A percentile compares a stretch with the other conserved stretches of the same genome.
Evolutionary conservation across 306 rosid species (phyloP).

Genomic region (Castanospermum australe): DNA sequence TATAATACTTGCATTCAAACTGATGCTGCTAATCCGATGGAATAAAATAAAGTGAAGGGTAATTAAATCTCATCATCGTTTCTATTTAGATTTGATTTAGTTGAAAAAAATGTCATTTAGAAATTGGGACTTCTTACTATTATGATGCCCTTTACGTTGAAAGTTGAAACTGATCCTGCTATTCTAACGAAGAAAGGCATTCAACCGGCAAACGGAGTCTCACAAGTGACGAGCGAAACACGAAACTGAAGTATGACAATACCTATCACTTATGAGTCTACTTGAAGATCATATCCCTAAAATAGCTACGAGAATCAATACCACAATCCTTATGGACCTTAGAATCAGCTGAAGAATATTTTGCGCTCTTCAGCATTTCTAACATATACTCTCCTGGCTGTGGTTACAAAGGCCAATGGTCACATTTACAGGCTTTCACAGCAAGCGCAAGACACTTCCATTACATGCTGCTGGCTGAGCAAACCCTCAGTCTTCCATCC

Average conservation of each 20-base stretch:
- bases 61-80: too few species aligned
- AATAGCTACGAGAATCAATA: not conserved
- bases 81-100: too few species aligned
- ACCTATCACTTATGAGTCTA: not conserved
- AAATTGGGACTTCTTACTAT: not conserved
- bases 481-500: not conserved
- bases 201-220: not conserved
- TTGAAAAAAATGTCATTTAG: not conserved
- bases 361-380: not conserved
- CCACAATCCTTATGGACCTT: not conserved
- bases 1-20: not conserved
- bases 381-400: not conserved
- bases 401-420: not conserved
- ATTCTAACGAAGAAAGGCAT: not conserved
- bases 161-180: too few species aligned
- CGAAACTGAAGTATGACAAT: too few species aligned
- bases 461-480: not conserved
- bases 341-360: not conserved
- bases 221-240: too few species aligned
- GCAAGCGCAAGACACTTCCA: not conserved
- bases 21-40: not conserved
- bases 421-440: slow-evolving; percentile 5
- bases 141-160: not conserved
- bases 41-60: too few species aligned
- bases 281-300: not conserved